A percentile compares a stretch with the other conserved stretches of the same genome.
Evolutionary conservation across 768 basidiomycete genomes (phyloP).

Genomic region (Favolaschia claudopus): DNA sequence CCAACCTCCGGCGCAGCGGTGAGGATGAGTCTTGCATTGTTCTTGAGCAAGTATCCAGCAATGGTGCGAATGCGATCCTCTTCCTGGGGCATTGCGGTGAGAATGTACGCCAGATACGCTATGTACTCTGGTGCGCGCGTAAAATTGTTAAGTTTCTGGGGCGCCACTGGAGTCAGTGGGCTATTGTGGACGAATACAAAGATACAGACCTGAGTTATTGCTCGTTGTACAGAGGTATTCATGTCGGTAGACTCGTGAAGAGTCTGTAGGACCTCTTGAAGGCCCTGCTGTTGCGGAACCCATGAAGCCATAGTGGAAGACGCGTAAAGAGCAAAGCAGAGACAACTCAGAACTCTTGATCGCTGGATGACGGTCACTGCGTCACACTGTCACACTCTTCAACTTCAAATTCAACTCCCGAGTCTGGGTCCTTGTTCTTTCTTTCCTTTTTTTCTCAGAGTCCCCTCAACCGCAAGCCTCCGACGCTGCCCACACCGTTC

Average conservation of each 20-base stretch:
- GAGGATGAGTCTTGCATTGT: conserved; percentile 85
- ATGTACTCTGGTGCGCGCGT: conserved; percentile 93
- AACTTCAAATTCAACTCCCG: too few relatives aligned
- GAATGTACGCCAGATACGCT: conserved; percentile 94
- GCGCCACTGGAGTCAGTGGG: conserved; percentile 10
- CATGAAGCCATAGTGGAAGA: conserved; percentile 70
- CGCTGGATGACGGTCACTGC: background rate
- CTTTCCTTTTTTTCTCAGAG: too few relatives aligned
- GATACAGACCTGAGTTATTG: conserved; percentile 78
- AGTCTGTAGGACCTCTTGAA: conserved; percentile 91
- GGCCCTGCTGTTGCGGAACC: conserved; percentile 84
- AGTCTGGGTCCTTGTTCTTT: too few relatives aligned
- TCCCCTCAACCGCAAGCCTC: too few relatives aligned
- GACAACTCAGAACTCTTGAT: conserved; percentile 21
- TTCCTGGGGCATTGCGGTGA: conserved; percentile 80
- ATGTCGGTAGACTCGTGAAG: conserved; percentile 90
- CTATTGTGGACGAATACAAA: conserved; percentile 25
- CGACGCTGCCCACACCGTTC: too few relatives aligned
- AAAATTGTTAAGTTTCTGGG: conserved; percentile 86
- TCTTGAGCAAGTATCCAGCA: conserved; percentile 97
- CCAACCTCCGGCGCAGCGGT: conserved; percentile 70
- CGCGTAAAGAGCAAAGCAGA: conserved; percentile 22
- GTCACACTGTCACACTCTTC: too few relatives aligned
- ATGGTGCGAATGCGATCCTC: conserved; percentile 94
- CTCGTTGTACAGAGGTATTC: conserved; percentile 76